These are phyloP conservation scores for Cavenderia fasciculata DNA, from an alignment of 78 protist genomes.

Conservation along the genomic window DNA sequence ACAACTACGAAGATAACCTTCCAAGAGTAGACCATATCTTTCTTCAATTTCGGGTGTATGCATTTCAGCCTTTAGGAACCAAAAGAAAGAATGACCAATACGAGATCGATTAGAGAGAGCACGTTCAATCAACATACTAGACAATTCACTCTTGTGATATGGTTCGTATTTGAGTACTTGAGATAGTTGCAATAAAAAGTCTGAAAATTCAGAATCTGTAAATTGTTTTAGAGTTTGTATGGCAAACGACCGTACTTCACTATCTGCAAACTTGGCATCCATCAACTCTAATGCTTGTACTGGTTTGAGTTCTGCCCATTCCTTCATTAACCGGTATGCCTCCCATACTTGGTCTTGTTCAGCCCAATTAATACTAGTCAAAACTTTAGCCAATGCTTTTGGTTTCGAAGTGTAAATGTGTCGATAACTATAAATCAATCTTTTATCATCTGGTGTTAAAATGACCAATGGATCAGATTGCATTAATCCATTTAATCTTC, in stretches of 20 bases:
- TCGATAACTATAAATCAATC: slow-evolving; percentile 25
- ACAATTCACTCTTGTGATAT: slow-evolving; percentile 76
- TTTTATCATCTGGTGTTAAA: slow-evolving; percentile 43
- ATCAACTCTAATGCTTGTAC: slow-evolving; percentile 84
- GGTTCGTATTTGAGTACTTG: slow-evolving; percentile 91
- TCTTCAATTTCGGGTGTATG: slow-evolving; percentile 85
- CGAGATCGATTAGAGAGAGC: slow-evolving; percentile 66
- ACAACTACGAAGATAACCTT: slow-evolving; percentile 90
- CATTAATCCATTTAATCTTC: slow-evolving; percentile 16
- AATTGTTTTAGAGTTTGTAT: slow-evolving; percentile 74
- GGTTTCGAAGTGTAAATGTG: slow-evolving; percentile 51
- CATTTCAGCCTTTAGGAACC: slow-evolving; percentile 93
- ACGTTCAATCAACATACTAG: slow-evolving; percentile 80
- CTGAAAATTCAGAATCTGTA: slow-evolving; percentile 81
- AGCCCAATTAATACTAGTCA: slow-evolving; percentile 46
- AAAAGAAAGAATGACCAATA: slow-evolving; percentile 85
- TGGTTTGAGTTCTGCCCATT: slow-evolving; percentile 63
- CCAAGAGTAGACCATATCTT: slow-evolving; percentile 92
- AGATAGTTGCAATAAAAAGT: slow-evolving; percentile 86
- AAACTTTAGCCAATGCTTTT: slow-evolving; percentile 60
- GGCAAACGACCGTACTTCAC: slow-evolving; percentile 87
- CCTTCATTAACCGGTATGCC: slow-evolving; percentile 50
- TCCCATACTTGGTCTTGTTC: slow-evolving; percentile 36
- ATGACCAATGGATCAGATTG: slow-evolving; percentile 57
- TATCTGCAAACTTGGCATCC: slow-evolving; percentile 84